Base-by-base conservation (phyloP, 2,329 filamentous ascomycete species). In the Coniochaeta pulveracea region DNA sequence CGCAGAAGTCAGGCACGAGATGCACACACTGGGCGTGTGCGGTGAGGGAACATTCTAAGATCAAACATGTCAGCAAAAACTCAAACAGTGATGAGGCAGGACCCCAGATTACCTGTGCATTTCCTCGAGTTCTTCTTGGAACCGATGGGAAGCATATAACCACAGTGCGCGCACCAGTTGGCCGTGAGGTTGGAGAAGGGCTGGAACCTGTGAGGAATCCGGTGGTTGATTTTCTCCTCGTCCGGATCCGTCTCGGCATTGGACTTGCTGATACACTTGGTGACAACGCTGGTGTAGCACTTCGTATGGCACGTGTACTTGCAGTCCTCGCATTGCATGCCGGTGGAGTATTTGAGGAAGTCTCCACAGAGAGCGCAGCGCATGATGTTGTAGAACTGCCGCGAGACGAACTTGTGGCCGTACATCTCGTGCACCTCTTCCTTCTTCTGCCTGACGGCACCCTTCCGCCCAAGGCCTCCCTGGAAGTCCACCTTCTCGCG, bases 311-410 rank as follows among this genome's bases (percentile, higher is more conserved):
- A 98, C 24, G 89, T 96, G 62, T 96, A 96, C 62, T 96, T 96
- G 80, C 91, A 98, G 61, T 98, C 91, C 43, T 93, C 84, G 58
- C 91, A 98, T 62, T 98, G 91, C 89, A 98, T 98, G 40, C 91
- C 91, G 15, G 91, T 85, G 31, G 89, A 93, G 55, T 96, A 96
- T 55, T 96, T 98, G 61, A 98, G 80, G 52, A 98, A 96, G 46
- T 98, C 91, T 39, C 88, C 91, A 55, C 91, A 98, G 22, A 96
- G 76, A 10, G 91, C 91, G 60, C 91, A 98, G 41, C 91, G 89
- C 91, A 98, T 98, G 52, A 98, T 95, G 69, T 96, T 98, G 77
- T 96, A 98, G 60, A 98, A 98, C 57, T 95, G 91, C 56, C 95
- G 88, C 51, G 91, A 84, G 36, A 96, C 80, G 52, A 98, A 98